Conservation (phyloP, 2,329 filamentous ascomycete species). For the Exophiala sp. region DNA sequence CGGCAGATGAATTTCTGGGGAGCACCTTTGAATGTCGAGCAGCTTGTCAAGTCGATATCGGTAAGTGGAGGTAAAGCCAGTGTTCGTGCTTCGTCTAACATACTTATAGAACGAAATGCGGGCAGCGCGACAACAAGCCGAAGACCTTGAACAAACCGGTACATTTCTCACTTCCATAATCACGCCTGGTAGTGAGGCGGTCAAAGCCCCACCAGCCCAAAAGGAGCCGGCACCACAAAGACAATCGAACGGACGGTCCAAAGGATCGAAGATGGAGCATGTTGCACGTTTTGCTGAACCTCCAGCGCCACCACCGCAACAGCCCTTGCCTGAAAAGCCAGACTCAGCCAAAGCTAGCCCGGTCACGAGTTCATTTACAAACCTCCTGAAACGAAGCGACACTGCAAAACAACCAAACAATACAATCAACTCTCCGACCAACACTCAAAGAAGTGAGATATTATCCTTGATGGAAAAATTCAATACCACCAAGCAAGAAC, state of each 20-base stretch:
- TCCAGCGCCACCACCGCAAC: slow-evolving; percentile 87
- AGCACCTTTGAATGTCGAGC: slow-evolving; percentile 85
- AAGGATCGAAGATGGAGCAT: slow-evolving; percentile 62
- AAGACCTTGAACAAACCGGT: slow-evolving; percentile 77
- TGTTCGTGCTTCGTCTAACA: neutral
- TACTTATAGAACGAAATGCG: slow-evolving; percentile 76
- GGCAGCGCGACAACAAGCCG: slow-evolving; percentile 78
- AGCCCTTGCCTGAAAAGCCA: slow-evolving; percentile 89
- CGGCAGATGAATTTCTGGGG: slow-evolving; percentile 78
- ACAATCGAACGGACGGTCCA: slow-evolving; percentile 45
- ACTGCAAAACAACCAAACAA: slow-evolving; percentile 68
- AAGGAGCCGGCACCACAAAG: slow-evolving; percentile 42
- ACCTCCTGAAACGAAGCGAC: slow-evolving; percentile 69
- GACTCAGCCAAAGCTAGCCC: slow-evolving; percentile 57
- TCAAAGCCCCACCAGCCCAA: slow-evolving; percentile 47
- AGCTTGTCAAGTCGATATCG: slow-evolving; percentile 83
- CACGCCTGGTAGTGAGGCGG: slow-evolving; percentile 59
- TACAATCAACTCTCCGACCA: slow-evolving; percentile 42
- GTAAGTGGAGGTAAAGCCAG: slow-evolving; percentile 50
- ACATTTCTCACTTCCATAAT: slow-evolving; percentile 76
- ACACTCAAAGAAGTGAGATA: slow-evolving; percentile 67
- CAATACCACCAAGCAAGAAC: slow-evolving; percentile 76
- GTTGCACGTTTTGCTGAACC: slow-evolving; percentile 89
- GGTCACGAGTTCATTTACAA: slow-evolving; percentile 44
- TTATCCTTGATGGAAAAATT: slow-evolving; percentile 80